These are phyloP conservation scores for Wickerhamia fluorescens DNA, from an alignment of 805 yeast species.

Conservation along the genomic window DNA sequence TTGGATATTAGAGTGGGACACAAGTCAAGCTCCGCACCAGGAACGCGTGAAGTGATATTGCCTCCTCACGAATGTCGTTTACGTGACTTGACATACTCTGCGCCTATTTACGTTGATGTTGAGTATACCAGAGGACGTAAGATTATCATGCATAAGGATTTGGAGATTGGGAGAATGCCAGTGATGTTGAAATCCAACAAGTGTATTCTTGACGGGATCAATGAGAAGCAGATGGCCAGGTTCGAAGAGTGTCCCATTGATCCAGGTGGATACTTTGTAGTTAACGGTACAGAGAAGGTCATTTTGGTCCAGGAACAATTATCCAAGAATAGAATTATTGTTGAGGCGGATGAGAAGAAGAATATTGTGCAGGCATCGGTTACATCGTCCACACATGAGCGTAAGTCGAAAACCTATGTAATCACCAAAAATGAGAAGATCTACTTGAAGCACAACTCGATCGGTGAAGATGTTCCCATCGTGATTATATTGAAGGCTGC, in stretches of 20 bases:
- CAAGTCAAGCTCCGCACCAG: conserved; percentile 47
- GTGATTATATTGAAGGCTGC: conserved; percentile 92
- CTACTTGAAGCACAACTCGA: conserved; percentile 90
- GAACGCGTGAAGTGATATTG: conserved; percentile 51
- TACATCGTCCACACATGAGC: conserved; percentile 95
- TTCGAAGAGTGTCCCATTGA: conserved; percentile 93
- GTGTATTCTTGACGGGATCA: conserved; percentile 75
- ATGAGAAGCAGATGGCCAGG: conserved; percentile 78
- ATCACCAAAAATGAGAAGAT: conserved; percentile 86
- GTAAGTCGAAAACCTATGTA: conserved; percentile 95
- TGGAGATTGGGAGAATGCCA: conserved; percentile 98
- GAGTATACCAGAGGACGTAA: conserved; percentile 94
- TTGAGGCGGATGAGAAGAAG: conserved; percentile 94
- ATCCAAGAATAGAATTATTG: conserved; percentile 94
- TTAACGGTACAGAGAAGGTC: conserved; percentile 96
- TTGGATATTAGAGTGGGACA: conserved; percentile 89
- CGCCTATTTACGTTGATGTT: conserved; percentile 93
- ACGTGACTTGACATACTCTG: conserved; percentile 89
- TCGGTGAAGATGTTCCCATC: conserved; percentile 91
- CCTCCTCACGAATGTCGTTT: conserved; percentile 95
- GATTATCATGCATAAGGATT: conserved; percentile 80
- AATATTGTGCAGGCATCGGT: conserved; percentile 95
- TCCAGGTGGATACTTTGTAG: conserved; percentile 98
- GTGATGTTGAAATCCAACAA: conserved; percentile 91
- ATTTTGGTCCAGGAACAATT: conserved; percentile 95